These are phyloP conservation scores for Magnaporthiopsis poae DNA, from an alignment of 2,329 filamentous ascomycete species.

Conservation along the genomic window DNA sequence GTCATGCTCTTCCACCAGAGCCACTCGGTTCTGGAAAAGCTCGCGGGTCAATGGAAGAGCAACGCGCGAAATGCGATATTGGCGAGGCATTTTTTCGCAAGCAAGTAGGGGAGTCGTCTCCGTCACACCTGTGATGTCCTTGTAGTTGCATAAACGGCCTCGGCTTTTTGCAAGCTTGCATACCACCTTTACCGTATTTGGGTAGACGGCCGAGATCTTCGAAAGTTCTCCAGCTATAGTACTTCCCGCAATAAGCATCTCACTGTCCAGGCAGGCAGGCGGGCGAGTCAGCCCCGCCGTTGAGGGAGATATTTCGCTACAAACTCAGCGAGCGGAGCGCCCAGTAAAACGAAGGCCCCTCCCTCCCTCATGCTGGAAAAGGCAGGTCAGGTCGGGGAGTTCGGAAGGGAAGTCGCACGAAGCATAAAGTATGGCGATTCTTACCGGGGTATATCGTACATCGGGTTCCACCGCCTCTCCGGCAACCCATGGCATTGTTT, in stretches of 20 bases:
- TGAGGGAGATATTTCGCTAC: not conserved
- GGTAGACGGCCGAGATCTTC: too few species aligned
- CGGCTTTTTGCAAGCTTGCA: not conserved
- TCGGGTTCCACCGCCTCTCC: not conserved
- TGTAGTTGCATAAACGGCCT: not conserved
- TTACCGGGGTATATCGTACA: not conserved
- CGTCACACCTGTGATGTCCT: not conserved
- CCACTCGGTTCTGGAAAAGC: not conserved
- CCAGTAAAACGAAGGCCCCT: not conserved
- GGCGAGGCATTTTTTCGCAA: not conserved
- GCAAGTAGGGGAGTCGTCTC: not conserved
- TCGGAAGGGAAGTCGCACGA: not conserved
- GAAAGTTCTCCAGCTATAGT: too few species aligned
- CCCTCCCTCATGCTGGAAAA: not conserved
- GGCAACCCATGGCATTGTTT: not conserved
- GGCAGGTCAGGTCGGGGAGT: not conserved
- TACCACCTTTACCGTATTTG: too few species aligned
- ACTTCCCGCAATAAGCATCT: too few species aligned
- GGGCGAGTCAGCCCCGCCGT: too few species aligned
- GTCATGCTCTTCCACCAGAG: not conserved
- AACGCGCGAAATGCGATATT: not conserved
- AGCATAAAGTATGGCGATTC: not conserved
- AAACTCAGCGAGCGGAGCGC: too few species aligned
- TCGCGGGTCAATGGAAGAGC: not conserved
- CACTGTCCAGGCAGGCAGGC: not conserved